Conservation (phyloP, 164 flowering plant genomes). For the Berberis vulgaris region DNA sequence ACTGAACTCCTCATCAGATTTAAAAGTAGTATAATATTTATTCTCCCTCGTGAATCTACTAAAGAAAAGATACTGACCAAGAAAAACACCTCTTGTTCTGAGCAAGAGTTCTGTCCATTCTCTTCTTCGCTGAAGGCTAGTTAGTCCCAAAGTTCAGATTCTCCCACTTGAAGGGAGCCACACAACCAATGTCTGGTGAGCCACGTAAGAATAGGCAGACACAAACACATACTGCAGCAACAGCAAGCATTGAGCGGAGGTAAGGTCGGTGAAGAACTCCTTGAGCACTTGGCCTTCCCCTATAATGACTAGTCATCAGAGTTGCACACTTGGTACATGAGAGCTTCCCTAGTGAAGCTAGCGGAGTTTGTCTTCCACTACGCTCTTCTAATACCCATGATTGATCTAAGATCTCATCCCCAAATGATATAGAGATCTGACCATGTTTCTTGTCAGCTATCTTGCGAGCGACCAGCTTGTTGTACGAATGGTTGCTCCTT, state of each 20-base stretch:
- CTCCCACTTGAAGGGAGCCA: conserved; percentile 58
- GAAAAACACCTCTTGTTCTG: not conserved
- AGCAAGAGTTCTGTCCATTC: not conserved
- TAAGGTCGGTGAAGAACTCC: conserved; percentile 65
- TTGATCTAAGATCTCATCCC: conserved; percentile 25
- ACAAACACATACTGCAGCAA: conserved; percentile 83
- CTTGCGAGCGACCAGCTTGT: conserved; percentile 59
- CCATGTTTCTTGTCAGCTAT: conserved; percentile 44
- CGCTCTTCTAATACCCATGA: conserved; percentile 9
- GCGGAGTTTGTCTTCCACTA: conserved; percentile 10
- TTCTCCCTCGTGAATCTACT: not conserved
- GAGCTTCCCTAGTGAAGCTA: conserved; percentile 5
- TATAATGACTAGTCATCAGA: conserved; percentile 19
- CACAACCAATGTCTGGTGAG: conserved; percentile 33
- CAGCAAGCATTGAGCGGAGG: conserved; percentile 60
- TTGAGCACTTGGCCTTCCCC: conserved; percentile 32
- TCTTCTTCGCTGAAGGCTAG: conserved; percentile 9
- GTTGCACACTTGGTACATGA: conserved; percentile 58
- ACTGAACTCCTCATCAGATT: not conserved
- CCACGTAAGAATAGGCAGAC: conserved; percentile 64
- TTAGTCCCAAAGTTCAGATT: conserved; percentile 40
- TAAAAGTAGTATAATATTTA: not conserved
- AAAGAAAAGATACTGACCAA: not conserved
- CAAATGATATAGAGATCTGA: conserved; percentile 51
- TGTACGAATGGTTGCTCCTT: conserved; percentile 63